Evolutionary conservation across 2,329 filamentous ascomycete species (phyloP), one percentile per base, ranked within the genome.

Genomic region (Neoscytalidium dimidiatum): DNA sequence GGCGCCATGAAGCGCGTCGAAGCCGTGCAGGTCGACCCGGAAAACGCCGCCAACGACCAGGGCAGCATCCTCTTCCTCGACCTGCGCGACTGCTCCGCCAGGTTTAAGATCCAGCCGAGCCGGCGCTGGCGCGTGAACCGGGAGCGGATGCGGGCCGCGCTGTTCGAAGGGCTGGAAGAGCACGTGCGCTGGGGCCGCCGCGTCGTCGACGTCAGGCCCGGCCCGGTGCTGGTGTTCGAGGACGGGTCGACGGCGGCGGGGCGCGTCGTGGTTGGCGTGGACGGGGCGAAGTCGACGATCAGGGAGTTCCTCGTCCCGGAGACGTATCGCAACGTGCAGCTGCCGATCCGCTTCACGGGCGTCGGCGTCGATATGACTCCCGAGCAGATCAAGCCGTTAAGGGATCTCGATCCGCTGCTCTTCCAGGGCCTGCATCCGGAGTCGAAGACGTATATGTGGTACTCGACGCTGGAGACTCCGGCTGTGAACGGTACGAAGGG

Each of bases 31-130:
- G 68, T 69, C 35, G 68, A 69, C 41, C 65, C 64, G 9, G 28
- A 66, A 41, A 62, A 66, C 41, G 67, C 48, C 19, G 49, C 23
- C 13, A 64, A 65, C 19, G 77, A 77, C 61, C 71, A 70, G 1
- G 78, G 78, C 43, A 75, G 78, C 62, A 80, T 80, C 51, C 67
- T 81, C 19, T 79, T 82, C 66, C 68, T 81, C 60, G 79, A 81
- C 63, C 75, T 79, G 23, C 71, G 73, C 52, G 80, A 76, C 2
- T 73, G 75, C 13, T 74, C 78, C 41, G 61, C 74, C 56, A 77
- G 74, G 66, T 81, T 79, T 65, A 73, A 75, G 52, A 79, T 82
- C 58, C 77, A 77, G 7, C 75, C 79, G 3, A 74, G 70, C 44
- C 74, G 74, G 58, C 72, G 77, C 4, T 73, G 75, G 28, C 73